Evolutionary conservation across 139 green algal species (phyloP), one percentile per base, ranked within the genome.

Genomic region (Haematococcus lacustris): DNA sequence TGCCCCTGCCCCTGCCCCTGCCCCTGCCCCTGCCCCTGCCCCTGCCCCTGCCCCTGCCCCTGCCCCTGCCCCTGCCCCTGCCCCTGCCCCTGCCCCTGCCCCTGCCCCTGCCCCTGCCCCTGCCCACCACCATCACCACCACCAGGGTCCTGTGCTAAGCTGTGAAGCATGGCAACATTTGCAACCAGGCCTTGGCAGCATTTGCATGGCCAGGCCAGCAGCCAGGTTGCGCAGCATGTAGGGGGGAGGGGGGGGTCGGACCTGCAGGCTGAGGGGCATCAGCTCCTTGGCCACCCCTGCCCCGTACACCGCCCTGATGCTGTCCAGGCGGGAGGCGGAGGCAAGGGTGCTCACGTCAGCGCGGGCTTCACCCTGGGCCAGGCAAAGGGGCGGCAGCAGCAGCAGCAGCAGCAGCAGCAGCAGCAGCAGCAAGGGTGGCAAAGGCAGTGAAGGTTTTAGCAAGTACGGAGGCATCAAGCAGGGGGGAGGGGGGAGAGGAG

Each of bases 271-370:
- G 25, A 94, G 61, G 25, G 85, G 76, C 63, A 94, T 70, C 51
- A 97, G 80, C 34, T 88, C 73, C 17, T 79, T 81, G 5, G 89
- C 87, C 34, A 97, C 82, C 0, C 84, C 61, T 1, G 86, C 37
- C 28, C 94, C 95, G 81, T 92, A 96, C 32, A 99, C 82, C 17
- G 78, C 74, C 33, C 90, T 77, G 67, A 97, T 89, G 28, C 80
- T 85, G 67, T 97, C 91, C 51, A 90, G 53, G 2, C 82, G 76
- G 0, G 68, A 70, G 17, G 71, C 69, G 1, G 38, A 43, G 1
- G 76, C 69, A 1, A 87, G 51, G 0, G 89, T 94, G 73, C 88
- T 79, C 3, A 98, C 53, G 77, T 97, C 92, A 26, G 90, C 71
- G 9, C 89, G 78, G 0, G 81, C 51, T 73, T 97, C 90, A 32